Base-by-base conservation (phyloP, 306 rosid species). In the Clitoria ternatea region DNA sequence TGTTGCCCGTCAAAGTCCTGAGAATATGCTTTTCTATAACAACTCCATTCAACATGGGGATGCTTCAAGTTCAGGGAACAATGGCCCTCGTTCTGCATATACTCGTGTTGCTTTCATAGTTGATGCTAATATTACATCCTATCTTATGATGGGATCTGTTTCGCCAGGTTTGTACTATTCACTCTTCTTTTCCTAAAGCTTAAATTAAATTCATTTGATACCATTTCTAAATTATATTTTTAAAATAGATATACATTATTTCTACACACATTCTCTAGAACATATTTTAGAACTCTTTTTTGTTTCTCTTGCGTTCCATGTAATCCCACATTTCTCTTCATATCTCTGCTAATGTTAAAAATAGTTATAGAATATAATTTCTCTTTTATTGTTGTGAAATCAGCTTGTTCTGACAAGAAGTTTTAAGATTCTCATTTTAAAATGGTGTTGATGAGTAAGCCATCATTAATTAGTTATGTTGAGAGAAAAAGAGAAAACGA, bases 141-240 rank as follows among this genome's bases (percentile, higher is more conserved):
- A 92, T 81, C 98, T 92, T 64, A 92, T 92, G 97, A 92, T 90
- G 97, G 98, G 98, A 19, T 92, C 98, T 70, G 97, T 92, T 85
- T 92, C 98, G 80, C 98, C 97, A 80, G 98, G 98, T 90, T 76
- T 82, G 83, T 77, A 72, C 66, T 66, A 65, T 74, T 30, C 24
- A 49, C 59, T 69, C 67, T 57, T 33, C 22, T 29, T 17, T 57
- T 55, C 53, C 17, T 65, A 64, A 64, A 70, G 47, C 37, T 35
- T 5, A 32, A 32, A 33, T 70, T n/a, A n/a, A n/a, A n/a, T n/a
- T 45, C 33, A 64, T 74, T 69, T 40, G 44, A 36, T 32, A 52
- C 59, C 53, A 30, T 19, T 49, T 6, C 29, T 49, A 54, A 48
- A 29, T 49, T 17, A 8, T 72, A 26, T 63, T 37, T 39, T 30